Evolutionary conservation across 2,329 filamentous ascomycete genomes (phyloP).

Genomic region (Neonectria sp.): DNA sequence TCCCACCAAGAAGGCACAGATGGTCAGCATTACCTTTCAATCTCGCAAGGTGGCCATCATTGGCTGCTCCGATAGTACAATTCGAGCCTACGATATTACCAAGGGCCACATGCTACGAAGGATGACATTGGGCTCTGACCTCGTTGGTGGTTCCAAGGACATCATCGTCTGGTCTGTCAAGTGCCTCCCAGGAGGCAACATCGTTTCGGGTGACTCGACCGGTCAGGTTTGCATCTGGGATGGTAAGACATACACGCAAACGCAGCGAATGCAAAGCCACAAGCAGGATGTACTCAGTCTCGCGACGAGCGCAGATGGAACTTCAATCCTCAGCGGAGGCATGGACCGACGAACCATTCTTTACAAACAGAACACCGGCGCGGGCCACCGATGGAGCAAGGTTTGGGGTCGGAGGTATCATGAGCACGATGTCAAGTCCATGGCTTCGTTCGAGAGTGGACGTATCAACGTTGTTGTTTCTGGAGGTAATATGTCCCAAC

Average conservation of each 20-base stretch:
- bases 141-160: conserved; percentile 83
- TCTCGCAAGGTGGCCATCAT: conserved; percentile 86
- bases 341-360: conserved; percentile 91
- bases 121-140: conserved; percentile 88
- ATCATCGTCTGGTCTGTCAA: conserved; percentile 96
- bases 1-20: conserved; percentile 86
- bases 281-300: conserved; percentile 92
- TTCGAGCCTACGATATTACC: conserved; percentile 89
- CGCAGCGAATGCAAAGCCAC: conserved; percentile 88
- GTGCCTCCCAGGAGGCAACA: conserved; percentile 87
- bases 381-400: conserved; percentile 83
- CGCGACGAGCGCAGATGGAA: conserved; percentile 85
- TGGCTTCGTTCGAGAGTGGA: conserved; percentile 89
- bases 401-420: conserved; percentile 90
- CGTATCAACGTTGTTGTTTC: conserved; percentile 90
- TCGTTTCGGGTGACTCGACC: conserved; percentile 95
- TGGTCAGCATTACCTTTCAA: conserved; percentile 93
- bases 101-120: conserved; percentile 82
- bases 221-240: conserved; percentile 96
- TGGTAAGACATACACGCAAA: conserved; percentile 89
- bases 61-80: conserved; percentile 96
- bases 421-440: conserved; percentile 93
- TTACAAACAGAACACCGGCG: conserved; percentile 77
- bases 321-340: conserved; percentile 88
- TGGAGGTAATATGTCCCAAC: conserved; percentile 76